Evolutionary conservation across 768 basidiomycete species (phyloP), one percentile per base, ranked within the genome.

Genomic region (Tricholoma sp.): DNA sequence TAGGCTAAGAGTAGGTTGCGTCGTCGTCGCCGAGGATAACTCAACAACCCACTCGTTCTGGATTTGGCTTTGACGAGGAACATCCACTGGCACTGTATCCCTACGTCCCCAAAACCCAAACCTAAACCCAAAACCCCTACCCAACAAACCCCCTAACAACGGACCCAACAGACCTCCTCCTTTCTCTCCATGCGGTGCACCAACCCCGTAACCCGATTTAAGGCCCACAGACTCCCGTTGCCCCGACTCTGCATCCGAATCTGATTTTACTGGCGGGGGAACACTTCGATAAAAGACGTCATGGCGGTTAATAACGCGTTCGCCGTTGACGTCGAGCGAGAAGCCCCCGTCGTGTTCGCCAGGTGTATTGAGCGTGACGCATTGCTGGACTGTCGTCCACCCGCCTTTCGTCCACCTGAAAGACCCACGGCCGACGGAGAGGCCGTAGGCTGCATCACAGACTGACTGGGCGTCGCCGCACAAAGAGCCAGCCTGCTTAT

Each of bases 381-480:
- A 85, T 67, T 93, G 91, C n/a, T 66, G 63, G 19, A 92, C 73
- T 34, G 72, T 80, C 41, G 91, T 91, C 91, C 90, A 94, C 37
- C 67, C 73, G 0, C 89, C 90, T 3, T 70, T 61, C 0, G 73
- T 65, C 70, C 83, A 93, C 1, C 57, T 64, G 75, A 90, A 93
- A 0, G 86, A 76, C 0, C 89, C 89, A 5, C 91, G 80, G 11
- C 84, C 89, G 21, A 93, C 74, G 1, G 89, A 91, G 21, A 91
- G 73, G 0, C 91, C 91, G 64, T 91, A 93, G 0, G 68, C 68
- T 0, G 77, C 62, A 50, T 86, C 79, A 67, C 91, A 93, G 5
- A 82, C 76, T 0, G 89, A 88, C 34, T 69, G 68, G 0, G 80
- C 78, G 35, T 85, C 80, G 0, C 69, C 60, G 66, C 91, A 92